Percentiles rank a stretch among this genome's conserved stretches.
phyloP scores from a whole-genome alignment of 176 grass and related monocot genomes.

The Oryza glumipatula region DNA sequence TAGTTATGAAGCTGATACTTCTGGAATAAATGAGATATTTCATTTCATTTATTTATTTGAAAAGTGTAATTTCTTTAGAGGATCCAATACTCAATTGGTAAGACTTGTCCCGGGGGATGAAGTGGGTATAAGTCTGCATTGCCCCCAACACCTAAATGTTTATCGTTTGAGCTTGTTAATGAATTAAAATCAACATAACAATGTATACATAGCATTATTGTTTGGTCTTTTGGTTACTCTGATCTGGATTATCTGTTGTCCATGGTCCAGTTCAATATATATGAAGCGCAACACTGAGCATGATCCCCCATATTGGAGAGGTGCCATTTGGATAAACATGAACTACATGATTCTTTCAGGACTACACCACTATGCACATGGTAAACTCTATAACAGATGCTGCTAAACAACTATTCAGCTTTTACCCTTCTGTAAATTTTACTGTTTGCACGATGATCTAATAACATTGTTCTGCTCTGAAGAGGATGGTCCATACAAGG shows the following conservation, averaged over 20 bases:
- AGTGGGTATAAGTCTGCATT: not conserved
- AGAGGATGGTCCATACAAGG: constrained; percentile 84
- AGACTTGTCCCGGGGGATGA: not conserved
- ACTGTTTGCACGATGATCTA: not conserved
- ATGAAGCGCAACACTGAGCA: constrained; percentile 96
- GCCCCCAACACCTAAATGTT: not conserved
- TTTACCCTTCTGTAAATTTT: not conserved
- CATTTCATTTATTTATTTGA: not conserved
- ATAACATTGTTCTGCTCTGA: constrained; percentile 16
- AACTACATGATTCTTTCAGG: constrained; percentile 97
- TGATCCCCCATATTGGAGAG: constrained; percentile 95
- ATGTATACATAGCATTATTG: not conserved
- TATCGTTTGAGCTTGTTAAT: constrained; percentile 14
- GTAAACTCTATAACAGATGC: constrained; percentile 42
- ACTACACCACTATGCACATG: constrained; percentile 77
- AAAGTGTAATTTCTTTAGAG: not conserved
- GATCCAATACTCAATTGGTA: not conserved
- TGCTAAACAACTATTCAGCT: not conserved
- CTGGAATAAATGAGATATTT: not conserved
- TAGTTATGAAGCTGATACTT: not conserved
- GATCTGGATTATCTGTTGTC: constrained; percentile 30
- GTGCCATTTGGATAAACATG: constrained; percentile 99
- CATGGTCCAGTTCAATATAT: constrained; percentile 75
- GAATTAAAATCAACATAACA: not conserved
- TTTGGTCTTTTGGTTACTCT: not conserved